Conservation (phyloP, 164 flowering plant genomes). For the Aristolochia californica region DNA sequence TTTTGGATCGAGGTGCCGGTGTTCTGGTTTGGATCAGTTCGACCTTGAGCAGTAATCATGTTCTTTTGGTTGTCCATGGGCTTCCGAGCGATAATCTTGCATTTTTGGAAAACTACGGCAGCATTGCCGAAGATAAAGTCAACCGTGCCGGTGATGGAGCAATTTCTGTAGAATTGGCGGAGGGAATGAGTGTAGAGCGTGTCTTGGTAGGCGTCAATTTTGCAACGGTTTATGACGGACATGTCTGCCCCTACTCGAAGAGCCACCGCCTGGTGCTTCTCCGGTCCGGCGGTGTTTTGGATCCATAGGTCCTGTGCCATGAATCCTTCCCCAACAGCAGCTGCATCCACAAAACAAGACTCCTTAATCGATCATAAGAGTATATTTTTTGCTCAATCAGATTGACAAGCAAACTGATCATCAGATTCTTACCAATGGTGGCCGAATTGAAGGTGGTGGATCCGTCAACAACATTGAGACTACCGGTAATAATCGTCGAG, state of each 20-base stretch:
- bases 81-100: conserved; percentile 26
- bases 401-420: too few relatives aligned
- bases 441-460: conserved; percentile 22
- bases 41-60: conserved; percentile 46
- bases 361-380: neutral
- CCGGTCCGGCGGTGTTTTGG: conserved; percentile 41
- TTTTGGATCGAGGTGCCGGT: conserved; percentile 40
- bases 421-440: conserved; percentile 34
- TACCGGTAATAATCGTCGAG: conserved; percentile 33
- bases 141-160: conserved; percentile 32
- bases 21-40: conserved; percentile 30
- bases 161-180: conserved; percentile 40
- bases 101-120: conserved; percentile 36
- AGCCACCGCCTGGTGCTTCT: conserved; percentile 48
- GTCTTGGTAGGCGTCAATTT: conserved; percentile 40
- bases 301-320: conserved; percentile 40
- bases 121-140: conserved; percentile 48
- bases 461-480: conserved; percentile 12
- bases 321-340: conserved; percentile 44
- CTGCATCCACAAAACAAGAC: conserved; percentile 13
- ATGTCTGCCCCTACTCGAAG: conserved; percentile 37
- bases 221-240: conserved; percentile 38
- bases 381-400: neutral
- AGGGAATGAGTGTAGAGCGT: conserved; percentile 38
- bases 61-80: conserved; percentile 30